Conservation (phyloP, 2,329 filamentous ascomycete genomes). For the Pseudocercospora eumusae region DNA sequence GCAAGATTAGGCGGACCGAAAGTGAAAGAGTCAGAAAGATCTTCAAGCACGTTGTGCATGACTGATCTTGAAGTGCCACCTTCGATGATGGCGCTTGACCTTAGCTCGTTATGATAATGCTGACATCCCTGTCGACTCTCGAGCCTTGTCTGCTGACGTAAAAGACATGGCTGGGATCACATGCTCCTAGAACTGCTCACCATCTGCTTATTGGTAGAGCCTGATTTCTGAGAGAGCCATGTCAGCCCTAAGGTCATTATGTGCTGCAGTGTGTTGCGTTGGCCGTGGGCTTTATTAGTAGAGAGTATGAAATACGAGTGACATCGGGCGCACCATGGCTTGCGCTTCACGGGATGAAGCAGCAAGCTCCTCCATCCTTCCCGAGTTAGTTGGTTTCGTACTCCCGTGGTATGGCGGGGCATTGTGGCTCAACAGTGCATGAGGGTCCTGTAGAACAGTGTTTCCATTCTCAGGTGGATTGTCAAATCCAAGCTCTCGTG, state of each 20-base stretch:
- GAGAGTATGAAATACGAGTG: not conserved
- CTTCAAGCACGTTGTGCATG: not conserved
- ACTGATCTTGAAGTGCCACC: not conserved
- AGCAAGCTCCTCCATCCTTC: not conserved
- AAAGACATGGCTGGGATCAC: not conserved
- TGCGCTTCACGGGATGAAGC: not conserved
- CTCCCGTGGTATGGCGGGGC: constrained; percentile 2
- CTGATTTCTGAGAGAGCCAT: not conserved
- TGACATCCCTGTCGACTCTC: not conserved
- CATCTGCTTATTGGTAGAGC: not conserved
- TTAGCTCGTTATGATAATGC: not conserved
- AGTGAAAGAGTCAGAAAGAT: constrained; percentile 4
- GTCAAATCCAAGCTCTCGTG: not conserved
- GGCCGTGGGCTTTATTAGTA: not conserved
- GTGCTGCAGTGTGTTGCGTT: not conserved
- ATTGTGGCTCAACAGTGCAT: constrained; percentile 5
- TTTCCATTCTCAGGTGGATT: not conserved
- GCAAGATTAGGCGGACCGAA: constrained; percentile 6
- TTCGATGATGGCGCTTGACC: not conserved
- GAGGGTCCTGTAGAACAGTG: not conserved
- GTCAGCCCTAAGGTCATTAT: not conserved
- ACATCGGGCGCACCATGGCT: not conserved
- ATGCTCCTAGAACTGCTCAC: not conserved
- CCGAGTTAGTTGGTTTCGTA: not conserved
- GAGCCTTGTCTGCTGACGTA: constrained; percentile 6